A percentile compares a stretch with the other conserved stretches of the same genome.
Conservation (phyloP, 2,329 filamentous ascomycete genomes). For the Trichoderma semiorbis region DNA sequence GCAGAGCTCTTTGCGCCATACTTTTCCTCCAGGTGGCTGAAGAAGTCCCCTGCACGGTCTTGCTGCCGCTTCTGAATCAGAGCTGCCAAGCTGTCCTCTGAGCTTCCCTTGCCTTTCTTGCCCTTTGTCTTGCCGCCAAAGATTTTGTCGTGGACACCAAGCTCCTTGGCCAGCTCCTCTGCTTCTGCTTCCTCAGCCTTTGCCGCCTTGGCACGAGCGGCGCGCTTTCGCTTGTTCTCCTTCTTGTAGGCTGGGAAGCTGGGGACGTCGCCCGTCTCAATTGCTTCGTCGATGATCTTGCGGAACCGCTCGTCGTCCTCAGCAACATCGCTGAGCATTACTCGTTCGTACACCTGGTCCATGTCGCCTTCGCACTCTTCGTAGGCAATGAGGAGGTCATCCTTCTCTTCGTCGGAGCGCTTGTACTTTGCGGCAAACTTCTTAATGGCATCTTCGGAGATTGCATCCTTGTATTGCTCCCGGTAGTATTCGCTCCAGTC, state of each 20-base stretch:
- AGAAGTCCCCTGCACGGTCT: slow-evolving; percentile 57
- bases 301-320: slow-evolving; percentile 86
- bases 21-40: slow-evolving; percentile 74
- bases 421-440: slow-evolving; percentile 78
- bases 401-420: slow-evolving; percentile 77
- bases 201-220: slow-evolving; percentile 58
- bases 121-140: slow-evolving; percentile 51
- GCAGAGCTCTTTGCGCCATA: slow-evolving; percentile 52
- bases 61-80: slow-evolving; percentile 71
- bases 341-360: slow-evolving; percentile 70
- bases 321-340: slow-evolving; percentile 82
- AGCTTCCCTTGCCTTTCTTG: slow-evolving; percentile 41
- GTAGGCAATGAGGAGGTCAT: slow-evolving; percentile 75
- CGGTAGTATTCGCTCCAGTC: slow-evolving; percentile 89
- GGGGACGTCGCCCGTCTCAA: slow-evolving; percentile 64
- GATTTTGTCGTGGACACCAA: slow-evolving; percentile 69
- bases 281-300: slow-evolving; percentile 75
- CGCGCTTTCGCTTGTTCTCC: slow-evolving; percentile 65
- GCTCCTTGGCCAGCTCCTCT: slow-evolving; percentile 68
- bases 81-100: slow-evolving; percentile 61
- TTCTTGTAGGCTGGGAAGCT: slow-evolving; percentile 66
- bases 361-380: slow-evolving; percentile 70
- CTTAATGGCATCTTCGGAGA: slow-evolving; percentile 71
- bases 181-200: slow-evolving; percentile 69
- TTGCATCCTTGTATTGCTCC: slow-evolving; percentile 72